Evolutionary conservation across 192 early-diverging fungal genomes (phyloP), one percentile per base, ranked within the genome.

Genomic region (Phlyctochytrium bullatum): DNA sequence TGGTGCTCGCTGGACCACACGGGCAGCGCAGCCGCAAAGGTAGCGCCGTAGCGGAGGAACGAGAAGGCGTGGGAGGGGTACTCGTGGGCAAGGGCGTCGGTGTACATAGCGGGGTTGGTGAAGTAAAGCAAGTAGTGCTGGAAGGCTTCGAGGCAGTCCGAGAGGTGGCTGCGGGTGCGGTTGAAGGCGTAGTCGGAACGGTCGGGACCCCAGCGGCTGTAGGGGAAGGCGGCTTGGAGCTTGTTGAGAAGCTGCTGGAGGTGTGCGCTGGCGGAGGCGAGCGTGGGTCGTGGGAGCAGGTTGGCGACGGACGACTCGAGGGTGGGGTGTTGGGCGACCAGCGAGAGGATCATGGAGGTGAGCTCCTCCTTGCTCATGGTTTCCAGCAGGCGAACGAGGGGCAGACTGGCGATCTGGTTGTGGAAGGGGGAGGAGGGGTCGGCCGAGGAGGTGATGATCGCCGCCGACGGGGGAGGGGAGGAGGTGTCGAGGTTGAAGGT

Each of bases 201-300:
- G 74, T 96, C 93, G 29, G 81, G 77, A 17, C 94, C 95, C 50
- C 82, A 81, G 67, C 90, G 88, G 61, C 84, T 90, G 81, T 96
- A 98, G 0, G 95, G 95, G 74, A 94, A 96, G 2, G 88, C 83
- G 1, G 87, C 88, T 59, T 82, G 74, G 54, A 97, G 73, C 32
- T 83, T 80, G 66, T 88, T 88, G 66, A 94, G 86, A 23, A 91
- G 78, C 3, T 81, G 78, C 61, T 68, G 72, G 23, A 98, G 82
- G 30, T 88, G 80, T 34, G 75, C 71, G 50, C 83, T 76, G 0
- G 88, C 91, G 20, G 92, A 91, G 31, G 77, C 77, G 35, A 97
- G 83, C 27, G 95, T 93, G 33, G 97, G 97, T 54, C 84, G 85
- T 24, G 94, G 93, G 33, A 96, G 80, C 50, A 92, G 84, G 20